Conservation (phyloP, 345 rosid species). For the Eucalyptus sideroxylon region DNA sequence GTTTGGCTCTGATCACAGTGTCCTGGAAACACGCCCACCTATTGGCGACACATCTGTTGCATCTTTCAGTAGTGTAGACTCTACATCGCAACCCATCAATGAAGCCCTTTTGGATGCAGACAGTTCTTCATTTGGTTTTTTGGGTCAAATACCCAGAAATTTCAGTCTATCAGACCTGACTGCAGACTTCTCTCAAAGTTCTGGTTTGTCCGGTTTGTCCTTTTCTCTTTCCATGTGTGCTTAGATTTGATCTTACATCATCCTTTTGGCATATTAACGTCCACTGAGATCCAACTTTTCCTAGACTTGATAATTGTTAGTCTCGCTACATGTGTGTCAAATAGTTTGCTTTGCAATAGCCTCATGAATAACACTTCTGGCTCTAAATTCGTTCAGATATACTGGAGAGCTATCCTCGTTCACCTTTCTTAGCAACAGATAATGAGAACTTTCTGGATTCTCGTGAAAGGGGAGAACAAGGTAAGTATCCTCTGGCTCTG, state of each 20-base stretch:
- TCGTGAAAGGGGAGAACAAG: slow-evolving; percentile 52
- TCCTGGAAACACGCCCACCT: slow-evolving; percentile 51
- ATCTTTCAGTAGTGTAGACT: slow-evolving; percentile 63
- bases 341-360: background rate
- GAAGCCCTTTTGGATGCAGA: slow-evolving; percentile 72
- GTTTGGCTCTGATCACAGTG: slow-evolving; percentile 62
- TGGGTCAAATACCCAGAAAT: slow-evolving; percentile 71
- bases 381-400: slow-evolving; percentile 41
- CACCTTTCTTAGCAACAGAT: slow-evolving; percentile 62
- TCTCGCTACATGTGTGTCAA: background rate
- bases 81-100: slow-evolving; percentile 58
- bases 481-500: slow-evolving; percentile 6
- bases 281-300: background rate
- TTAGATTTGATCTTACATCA: background rate
- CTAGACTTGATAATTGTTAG: background rate
- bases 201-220: slow-evolving; percentile 38
- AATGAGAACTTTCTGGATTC: slow-evolving; percentile 41
- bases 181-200: slow-evolving; percentile 79
- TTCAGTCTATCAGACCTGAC: slow-evolving; percentile 95
- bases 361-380: background rate
- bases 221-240: background rate
- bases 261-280: background rate
- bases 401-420: slow-evolving; percentile 69
- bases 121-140: slow-evolving; percentile 57
- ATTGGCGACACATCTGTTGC: slow-evolving; percentile 61